Percentiles rank a stretch among this genome's conserved stretches.
phyloP scores from a whole-genome alignment of 164 flowering plant genomes.

The Vitis rotundifolia region DNA sequence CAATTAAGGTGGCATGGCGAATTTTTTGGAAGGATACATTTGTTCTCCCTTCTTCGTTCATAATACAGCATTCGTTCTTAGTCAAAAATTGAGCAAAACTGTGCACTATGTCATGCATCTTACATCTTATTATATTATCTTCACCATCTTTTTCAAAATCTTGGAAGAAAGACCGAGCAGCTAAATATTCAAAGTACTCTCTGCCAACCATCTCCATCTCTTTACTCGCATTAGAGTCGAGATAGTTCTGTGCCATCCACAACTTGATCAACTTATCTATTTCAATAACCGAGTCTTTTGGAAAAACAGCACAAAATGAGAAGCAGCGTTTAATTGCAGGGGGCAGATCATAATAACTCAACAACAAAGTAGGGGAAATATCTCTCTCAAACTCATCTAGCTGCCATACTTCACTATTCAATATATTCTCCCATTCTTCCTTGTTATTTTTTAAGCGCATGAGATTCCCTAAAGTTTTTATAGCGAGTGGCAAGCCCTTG shows the following conservation, averaged over 20 bases:
- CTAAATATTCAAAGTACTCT: slow-evolving; percentile 9
- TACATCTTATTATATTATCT: not conserved
- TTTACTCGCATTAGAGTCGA: not conserved
- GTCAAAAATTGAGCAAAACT: slow-evolving; percentile 10
- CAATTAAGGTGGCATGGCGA: not conserved
- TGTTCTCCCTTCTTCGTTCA: not conserved
- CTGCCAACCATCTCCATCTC: not conserved
- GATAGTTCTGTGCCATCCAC: slow-evolving; percentile 21
- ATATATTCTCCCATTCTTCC: slow-evolving; percentile 7
- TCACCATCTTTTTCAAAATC: slow-evolving; percentile 14
- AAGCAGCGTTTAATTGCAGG: slow-evolving; percentile 11
- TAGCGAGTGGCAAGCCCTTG: not conserved
- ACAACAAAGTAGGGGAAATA: slow-evolving; percentile 16
- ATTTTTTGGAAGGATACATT: too few species aligned
- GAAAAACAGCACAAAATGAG: slow-evolving; percentile 24
- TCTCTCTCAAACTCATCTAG: not conserved
- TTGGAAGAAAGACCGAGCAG: slow-evolving; percentile 9
- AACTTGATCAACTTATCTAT: slow-evolving; percentile 1
- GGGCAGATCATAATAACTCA: not conserved
- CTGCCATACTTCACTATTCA: slow-evolving; percentile 21
- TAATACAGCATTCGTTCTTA: not conserved
- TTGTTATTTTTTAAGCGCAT: slow-evolving; percentile 8
- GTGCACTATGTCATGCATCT: slow-evolving; percentile 19
- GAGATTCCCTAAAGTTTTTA: slow-evolving; percentile 18
- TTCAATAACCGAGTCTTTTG: slow-evolving; percentile 2